Evolutionary conservation across 192 early-diverging fungal genomes (phyloP).

Genomic region (Chytriomyces sp.): DNA sequence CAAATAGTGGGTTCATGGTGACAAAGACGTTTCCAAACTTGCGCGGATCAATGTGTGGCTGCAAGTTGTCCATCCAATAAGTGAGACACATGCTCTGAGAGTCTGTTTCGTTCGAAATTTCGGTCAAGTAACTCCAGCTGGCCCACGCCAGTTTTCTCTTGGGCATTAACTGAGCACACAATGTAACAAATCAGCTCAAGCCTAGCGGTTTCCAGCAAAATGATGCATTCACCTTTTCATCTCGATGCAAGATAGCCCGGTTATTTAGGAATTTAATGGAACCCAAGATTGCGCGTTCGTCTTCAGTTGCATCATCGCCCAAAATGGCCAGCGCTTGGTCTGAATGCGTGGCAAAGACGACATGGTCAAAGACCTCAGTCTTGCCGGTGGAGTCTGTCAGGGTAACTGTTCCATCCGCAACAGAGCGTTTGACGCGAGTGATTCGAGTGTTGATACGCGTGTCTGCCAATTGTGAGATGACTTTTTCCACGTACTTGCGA

Average conservation of each 20-base stretch:
- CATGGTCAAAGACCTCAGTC: slow-evolving; percentile 56
- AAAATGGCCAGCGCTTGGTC: slow-evolving; percentile 63
- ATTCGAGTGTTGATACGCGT: slow-evolving; percentile 47
- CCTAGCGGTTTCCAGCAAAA: background rate
- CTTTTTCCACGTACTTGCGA: slow-evolving; percentile 50
- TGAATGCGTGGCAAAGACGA: slow-evolving; percentile 65
- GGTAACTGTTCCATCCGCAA: slow-evolving; percentile 12
- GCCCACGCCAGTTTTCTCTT: slow-evolving; percentile 50
- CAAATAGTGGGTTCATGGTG: slow-evolving; percentile 62
- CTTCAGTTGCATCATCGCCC: slow-evolving; percentile 55
- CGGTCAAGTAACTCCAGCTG: slow-evolving; percentile 66
- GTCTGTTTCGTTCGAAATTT: slow-evolving; percentile 32
- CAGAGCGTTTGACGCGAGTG: slow-evolving; percentile 38
- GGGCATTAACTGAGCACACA: slow-evolving; percentile 58
- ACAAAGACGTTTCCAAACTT: slow-evolving; percentile 61
- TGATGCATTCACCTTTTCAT: slow-evolving; percentile 41
- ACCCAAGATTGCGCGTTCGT: slow-evolving; percentile 55
- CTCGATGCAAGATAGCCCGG: slow-evolving; percentile 59
- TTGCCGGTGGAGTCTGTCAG: slow-evolving; percentile 47
- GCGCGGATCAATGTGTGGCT: slow-evolving; percentile 52
- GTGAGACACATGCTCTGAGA: slow-evolving; percentile 54
- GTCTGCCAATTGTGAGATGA: slow-evolving; percentile 42
- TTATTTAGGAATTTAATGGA: slow-evolving; percentile 56
- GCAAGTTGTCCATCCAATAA: slow-evolving; percentile 71
- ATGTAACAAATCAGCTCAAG: background rate